Evolutionary conservation across 202 grass and related monocot species (phyloP).

Genomic region (Zizania palustris): DNA sequence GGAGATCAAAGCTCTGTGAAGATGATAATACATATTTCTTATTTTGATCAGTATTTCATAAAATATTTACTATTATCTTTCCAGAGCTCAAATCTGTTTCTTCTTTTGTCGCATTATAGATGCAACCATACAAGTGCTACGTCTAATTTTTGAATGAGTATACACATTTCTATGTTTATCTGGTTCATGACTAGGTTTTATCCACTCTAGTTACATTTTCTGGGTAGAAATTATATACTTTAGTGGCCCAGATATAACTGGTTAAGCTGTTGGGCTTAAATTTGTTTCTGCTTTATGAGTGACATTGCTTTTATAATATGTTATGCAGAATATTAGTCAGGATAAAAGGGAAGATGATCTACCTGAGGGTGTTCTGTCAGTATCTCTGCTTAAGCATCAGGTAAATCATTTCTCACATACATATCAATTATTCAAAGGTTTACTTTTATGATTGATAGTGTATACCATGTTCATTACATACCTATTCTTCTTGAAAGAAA

Average conservation of each 20-base stretch:
- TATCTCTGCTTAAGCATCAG: conserved; percentile 94
- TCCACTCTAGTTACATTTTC: conserved; percentile 6
- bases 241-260: conserved; percentile 25
- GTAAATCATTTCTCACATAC: conserved; percentile 41
- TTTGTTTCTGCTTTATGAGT: conserved; percentile 36
- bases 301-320: conserved; percentile 39
- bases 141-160: conserved; percentile 7
- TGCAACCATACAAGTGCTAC: not conserved
- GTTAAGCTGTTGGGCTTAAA: conserved; percentile 9
- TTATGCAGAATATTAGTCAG: conserved; percentile 71
- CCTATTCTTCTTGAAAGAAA: conserved; percentile 66
- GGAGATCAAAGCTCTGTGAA: conserved; percentile 31
- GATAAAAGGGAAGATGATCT: conserved; percentile 88
- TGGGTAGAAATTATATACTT: conserved; percentile 20
- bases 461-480: conserved; percentile 34
- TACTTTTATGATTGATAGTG: conserved; percentile 19
- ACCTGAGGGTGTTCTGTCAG: conserved; percentile 71
- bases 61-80: conserved; percentile 20
- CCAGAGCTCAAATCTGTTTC: not conserved
- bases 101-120: not conserved
- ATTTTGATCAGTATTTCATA: conserved; percentile 3
- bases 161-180: conserved; percentile 13
- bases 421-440: conserved; percentile 40
- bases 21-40: conserved; percentile 8
- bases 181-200: not conserved